Base-by-base conservation (phyloP, 148 eudicot species). In the Persicaria maculosa region DNA sequence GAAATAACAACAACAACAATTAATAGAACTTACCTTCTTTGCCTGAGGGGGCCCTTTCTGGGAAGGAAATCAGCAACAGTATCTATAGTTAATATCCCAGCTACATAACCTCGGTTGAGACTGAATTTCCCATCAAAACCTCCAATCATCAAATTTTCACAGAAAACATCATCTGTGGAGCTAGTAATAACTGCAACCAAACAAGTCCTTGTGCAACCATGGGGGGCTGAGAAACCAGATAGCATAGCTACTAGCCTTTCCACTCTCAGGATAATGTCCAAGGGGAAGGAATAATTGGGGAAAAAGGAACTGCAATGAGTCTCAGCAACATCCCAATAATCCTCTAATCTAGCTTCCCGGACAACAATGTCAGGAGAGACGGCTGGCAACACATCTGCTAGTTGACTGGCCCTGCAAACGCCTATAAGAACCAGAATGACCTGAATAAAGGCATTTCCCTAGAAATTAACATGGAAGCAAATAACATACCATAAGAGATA, bases 291-390 rank as follows among this genome's bases (percentile, higher is more conserved):
- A 76, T 90, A 92, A 53, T 89, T 88, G 7, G 99, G 99, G 80
- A 95, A 95, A 92, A 95, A 95, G 77, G 97, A 90, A 78, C 97
- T 92, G 74, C 99, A 95, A 68, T 92, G 97, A 12, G 99, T 95
- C 84, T 95, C 99, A 40, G 89, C 99, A 50, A 95, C 97, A 83
- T 95, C 99, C 99, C 99, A 95, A 79, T 87, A 86, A 73, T 95
- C 99, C 79, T 90, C 94, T 65, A 92, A 55, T 80, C 96, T 85
- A 17, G 99, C 99, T 78, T 95, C 94, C 19, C 99, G 91, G 77
- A 95, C 99, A 79, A 88, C 85, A 78, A 94, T 78, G 59, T 85
- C 93, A n/a, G 98, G 96, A 22, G 92, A 90, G 46, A 85, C 74
- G 8, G 82, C 75, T 19, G 99, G 88, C 74, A 87, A 90, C 61